These are phyloP conservation scores for Trichosporon sp. DNA, from an alignment of 1,284 basidiomycete species.

Conservation along the genomic window DNA sequence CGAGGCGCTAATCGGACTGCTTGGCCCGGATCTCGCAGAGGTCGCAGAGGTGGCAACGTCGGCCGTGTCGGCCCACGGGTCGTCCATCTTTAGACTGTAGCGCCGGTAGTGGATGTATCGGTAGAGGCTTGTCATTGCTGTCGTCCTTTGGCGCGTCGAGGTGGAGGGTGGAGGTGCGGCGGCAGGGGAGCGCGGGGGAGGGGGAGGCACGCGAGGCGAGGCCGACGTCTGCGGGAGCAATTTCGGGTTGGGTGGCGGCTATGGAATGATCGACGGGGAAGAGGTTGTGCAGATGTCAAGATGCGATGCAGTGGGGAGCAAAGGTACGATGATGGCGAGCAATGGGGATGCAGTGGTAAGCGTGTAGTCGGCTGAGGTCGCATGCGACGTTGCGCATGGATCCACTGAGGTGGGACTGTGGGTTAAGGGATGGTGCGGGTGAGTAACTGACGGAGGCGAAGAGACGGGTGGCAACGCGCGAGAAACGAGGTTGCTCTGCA, in stretches of 20 bases:
- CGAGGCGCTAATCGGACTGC: background rate
- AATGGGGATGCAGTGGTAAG: background rate
- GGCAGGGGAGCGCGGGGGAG: too few relatives aligned
- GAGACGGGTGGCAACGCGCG: background rate
- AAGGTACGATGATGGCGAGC: background rate
- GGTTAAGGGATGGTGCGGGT: background rate
- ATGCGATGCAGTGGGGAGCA: background rate
- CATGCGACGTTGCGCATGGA: background rate
- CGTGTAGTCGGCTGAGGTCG: background rate
- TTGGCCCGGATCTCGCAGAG: background rate
- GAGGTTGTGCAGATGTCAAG: background rate
- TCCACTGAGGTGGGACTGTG: background rate
- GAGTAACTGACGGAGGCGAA: background rate
- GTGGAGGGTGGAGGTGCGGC: background rate
- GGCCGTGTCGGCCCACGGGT: constrained; percentile 12
- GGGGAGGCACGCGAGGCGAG: background rate
- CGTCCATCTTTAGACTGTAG: constrained; percentile 3
- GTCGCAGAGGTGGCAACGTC: background rate
- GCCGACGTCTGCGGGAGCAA: background rate
- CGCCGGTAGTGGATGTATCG: background rate
- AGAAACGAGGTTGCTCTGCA: too few relatives aligned
- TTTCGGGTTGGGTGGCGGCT: background rate
- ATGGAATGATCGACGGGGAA: background rate
- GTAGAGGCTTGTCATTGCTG: background rate
- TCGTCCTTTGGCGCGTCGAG: background rate